Percentiles rank a stretch among this genome's conserved stretches.
phyloP scores from a whole-genome alignment of 2,329 filamentous ascomycete species.

The Pyrenophora tritici-repentis region DNA sequence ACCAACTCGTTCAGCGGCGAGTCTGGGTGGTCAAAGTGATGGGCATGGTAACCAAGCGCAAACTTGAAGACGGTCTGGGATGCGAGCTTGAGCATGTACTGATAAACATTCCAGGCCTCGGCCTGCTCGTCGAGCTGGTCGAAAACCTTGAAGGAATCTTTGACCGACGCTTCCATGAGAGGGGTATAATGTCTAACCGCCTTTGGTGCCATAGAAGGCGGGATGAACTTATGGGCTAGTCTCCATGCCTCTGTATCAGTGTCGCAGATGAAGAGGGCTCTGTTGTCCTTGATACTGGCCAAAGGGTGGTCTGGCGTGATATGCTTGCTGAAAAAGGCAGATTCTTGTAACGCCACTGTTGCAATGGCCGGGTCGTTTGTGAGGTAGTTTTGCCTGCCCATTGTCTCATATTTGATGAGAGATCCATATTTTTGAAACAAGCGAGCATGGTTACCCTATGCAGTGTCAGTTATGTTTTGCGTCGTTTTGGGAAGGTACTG shows the following conservation, averaged over 20 bases:
- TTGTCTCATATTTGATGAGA: conserved; percentile 15
- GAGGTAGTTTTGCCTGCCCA: conserved; percentile 15
- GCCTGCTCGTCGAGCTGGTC: conserved; percentile 19
- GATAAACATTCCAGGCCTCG: conserved; percentile 21
- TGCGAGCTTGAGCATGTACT: conserved; percentile 23
- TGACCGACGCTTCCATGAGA: conserved; percentile 13
- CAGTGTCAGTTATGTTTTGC: background rate
- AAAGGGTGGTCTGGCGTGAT: conserved; percentile 16
- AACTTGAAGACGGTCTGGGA: conserved; percentile 17
- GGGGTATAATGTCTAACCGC: conserved; percentile 21
- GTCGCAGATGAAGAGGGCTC: conserved; percentile 15
- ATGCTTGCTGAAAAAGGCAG: conserved; percentile 18
- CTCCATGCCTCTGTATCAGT: conserved; percentile 18
- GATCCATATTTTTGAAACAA: conserved; percentile 19
- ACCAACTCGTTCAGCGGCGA: conserved; percentile 12
- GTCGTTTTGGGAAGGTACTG: background rate
- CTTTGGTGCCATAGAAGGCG: conserved; percentile 17
- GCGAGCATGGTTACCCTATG: conserved; percentile 18
- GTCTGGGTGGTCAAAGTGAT: conserved; percentile 17
- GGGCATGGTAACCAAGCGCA: conserved; percentile 13
- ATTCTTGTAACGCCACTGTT: conserved; percentile 15
- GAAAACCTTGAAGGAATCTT: conserved; percentile 22
- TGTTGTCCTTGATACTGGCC: conserved; percentile 15
- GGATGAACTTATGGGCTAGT: conserved; percentile 18
- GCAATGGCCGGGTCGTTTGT: conserved; percentile 20